Conservation (phyloP, 371 early-diverging fungal species). For the Mucor plumbeus region DNA sequence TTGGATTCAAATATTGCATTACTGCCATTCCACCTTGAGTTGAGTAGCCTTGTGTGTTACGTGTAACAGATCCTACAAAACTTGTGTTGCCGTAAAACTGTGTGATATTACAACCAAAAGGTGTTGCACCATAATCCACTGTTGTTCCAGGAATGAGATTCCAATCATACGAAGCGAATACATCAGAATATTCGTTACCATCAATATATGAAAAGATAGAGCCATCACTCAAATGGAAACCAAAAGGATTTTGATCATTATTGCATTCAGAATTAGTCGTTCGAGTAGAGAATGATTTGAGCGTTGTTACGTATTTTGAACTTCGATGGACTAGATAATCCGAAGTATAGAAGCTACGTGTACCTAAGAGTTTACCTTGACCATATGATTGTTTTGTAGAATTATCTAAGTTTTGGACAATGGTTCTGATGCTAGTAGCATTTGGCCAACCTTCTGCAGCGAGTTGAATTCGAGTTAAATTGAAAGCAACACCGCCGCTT, state of each 20-base stretch:
- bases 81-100: constrained; percentile 27
- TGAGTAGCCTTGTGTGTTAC: not conserved
- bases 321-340: constrained; percentile 34
- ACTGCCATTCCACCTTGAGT: constrained; percentile 30
- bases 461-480: constrained; percentile 17
- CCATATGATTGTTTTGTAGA: not conserved
- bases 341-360: constrained; percentile 18
- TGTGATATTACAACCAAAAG: constrained; percentile 30
- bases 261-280: constrained; percentile 38
- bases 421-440: constrained; percentile 5
- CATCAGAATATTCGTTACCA: constrained; percentile 36
- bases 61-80: constrained; percentile 37
- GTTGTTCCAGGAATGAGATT: constrained; percentile 40
- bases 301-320: constrained; percentile 24
- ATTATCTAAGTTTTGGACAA: not conserved
- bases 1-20: constrained; percentile 39
- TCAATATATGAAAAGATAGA: constrained; percentile 31
- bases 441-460: constrained; percentile 25
- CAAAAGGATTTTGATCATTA: constrained; percentile 36
- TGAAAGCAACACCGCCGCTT: constrained; percentile 29
- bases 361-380: constrained; percentile 28
- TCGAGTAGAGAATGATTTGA: constrained; percentile 38
- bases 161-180: constrained; percentile 42
- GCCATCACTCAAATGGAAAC: constrained; percentile 42
- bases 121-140: constrained; percentile 31